Percentiles rank a stretch among this genome's conserved stretches.
These are phyloP conservation scores for Arbutus unedo DNA, from an alignment of 148 eudicot species.

Conservation along the genomic window DNA sequence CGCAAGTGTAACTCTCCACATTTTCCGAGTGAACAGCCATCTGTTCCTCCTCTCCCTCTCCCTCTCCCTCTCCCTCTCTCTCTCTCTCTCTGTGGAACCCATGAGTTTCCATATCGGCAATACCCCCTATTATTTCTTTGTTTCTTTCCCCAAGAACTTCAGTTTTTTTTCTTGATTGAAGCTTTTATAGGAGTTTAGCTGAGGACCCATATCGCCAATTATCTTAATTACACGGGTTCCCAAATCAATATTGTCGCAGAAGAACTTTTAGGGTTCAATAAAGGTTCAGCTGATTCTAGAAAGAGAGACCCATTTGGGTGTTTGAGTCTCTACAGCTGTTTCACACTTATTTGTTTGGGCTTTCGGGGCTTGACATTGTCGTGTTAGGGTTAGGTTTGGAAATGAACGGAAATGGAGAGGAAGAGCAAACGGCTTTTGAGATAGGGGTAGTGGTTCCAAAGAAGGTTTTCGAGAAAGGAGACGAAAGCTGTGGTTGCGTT, in stretches of 20 bases:
- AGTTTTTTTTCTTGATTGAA: not conserved
- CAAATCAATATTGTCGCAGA: not conserved
- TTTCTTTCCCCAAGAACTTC: not conserved
- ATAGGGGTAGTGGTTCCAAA: constrained; percentile 72
- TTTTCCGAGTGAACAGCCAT: constrained; percentile 15
- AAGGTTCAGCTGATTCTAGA: not conserved
- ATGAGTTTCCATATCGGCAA: constrained; percentile 1
- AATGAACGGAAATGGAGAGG: constrained; percentile 40
- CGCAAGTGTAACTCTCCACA: constrained; percentile 13
- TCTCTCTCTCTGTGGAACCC: not conserved
- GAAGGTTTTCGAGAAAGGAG: constrained; percentile 28
- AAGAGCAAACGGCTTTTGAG: constrained; percentile 54
- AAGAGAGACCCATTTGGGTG: not conserved
- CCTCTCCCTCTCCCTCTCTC: not conserved
- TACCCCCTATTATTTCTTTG: no score
- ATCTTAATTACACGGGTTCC: not conserved
- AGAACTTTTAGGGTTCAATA: not conserved
- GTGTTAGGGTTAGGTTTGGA: constrained; percentile 15
- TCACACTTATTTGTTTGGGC: not conserved
- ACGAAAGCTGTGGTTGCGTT: constrained; percentile 45
- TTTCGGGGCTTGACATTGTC: not conserved
- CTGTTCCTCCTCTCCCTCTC: constrained; percentile 9
- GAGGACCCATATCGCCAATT: not conserved
- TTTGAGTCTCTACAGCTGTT: not conserved
- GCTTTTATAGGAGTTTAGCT: not conserved